Evolutionary conservation across 768 basidiomycete species (phyloP).

Genomic region (Suillus placidus): DNA sequence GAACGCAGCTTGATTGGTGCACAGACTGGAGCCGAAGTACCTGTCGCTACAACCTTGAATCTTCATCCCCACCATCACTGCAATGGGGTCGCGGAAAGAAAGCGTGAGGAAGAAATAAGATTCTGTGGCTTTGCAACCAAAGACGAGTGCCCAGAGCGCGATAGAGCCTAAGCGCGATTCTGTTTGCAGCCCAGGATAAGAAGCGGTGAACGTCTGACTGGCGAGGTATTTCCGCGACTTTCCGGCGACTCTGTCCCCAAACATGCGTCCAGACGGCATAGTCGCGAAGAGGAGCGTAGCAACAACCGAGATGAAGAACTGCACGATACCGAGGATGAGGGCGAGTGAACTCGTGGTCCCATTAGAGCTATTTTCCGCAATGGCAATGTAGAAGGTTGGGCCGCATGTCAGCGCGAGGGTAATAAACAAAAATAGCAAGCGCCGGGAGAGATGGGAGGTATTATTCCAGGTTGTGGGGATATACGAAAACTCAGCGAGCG

Average conservation of each 20-base stretch:
- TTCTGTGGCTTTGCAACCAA: constrained; percentile 95
- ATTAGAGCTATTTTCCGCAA: constrained; percentile 65
- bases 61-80: constrained; percentile 96
- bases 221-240: constrained; percentile 97
- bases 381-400: constrained; percentile 93
- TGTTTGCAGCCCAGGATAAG: constrained; percentile 73
- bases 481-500: constrained; percentile 93
- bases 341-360: constrained; percentile 70
- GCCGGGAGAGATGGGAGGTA: constrained; percentile 91
- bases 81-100: constrained; percentile 91
- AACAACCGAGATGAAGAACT: constrained; percentile 90
- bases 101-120: constrained; percentile 98
- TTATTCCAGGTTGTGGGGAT: constrained; percentile 99
- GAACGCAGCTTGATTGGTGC: constrained; percentile 92
- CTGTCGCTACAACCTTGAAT: constrained; percentile 88
- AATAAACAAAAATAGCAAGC: constrained; percentile 85
- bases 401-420: constrained; percentile 90
- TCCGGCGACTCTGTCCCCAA: constrained; percentile 95
- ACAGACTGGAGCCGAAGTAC: constrained; percentile 81
- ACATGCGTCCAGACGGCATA: constrained; percentile 97
- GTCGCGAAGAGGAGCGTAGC: constrained; percentile 87
- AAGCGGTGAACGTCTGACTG: constrained; percentile 97
- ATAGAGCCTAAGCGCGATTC: constrained; percentile 78
- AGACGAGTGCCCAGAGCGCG: constrained; percentile 87
- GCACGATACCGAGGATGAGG: constrained; percentile 92